Conservation (phyloP, 768 basidiomycete genomes). For the Leccinum sublutescens region DNA sequence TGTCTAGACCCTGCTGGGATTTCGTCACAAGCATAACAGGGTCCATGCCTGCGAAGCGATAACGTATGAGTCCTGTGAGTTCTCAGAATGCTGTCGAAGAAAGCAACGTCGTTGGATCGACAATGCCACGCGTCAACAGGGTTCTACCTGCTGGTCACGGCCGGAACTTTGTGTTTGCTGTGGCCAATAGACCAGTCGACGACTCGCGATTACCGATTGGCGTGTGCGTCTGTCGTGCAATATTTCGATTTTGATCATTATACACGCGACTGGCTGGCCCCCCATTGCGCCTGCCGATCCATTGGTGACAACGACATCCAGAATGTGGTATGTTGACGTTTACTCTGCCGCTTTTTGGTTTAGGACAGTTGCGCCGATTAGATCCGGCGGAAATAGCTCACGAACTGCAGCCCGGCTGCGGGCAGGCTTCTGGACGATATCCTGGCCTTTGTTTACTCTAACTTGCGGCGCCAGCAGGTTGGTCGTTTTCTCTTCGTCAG, state of each 20-base stretch:
- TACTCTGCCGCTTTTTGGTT: conserved; percentile 3
- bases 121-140: conserved; percentile 8
- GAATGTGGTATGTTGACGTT: conserved; percentile 13
- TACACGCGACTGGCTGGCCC: not conserved
- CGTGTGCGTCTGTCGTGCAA: not conserved
- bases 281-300: conserved; percentile 2
- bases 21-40: not conserved
- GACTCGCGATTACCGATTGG: not conserved
- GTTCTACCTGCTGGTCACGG: not conserved
- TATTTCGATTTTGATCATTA: not conserved
- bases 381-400: conserved; percentile 27
- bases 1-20: not conserved
- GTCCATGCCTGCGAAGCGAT: conserved; percentile 14
- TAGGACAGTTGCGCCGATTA: conserved; percentile 21
- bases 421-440: conserved; percentile 1
- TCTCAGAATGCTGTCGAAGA: not conserved
- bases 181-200: not conserved
- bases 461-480: not conserved
- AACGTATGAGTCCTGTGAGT: conserved; percentile 12
- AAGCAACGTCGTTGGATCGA: conserved; percentile 11
- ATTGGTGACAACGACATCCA: not conserved
- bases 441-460: conserved; percentile 6
- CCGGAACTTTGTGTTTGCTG: conserved; percentile 1
- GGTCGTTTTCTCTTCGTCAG: not conserved
- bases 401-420: conserved; percentile 6